Evolutionary conservation across 1,139 yeast species (phyloP).

Genomic region (Yamadazyma dendronema): DNA sequence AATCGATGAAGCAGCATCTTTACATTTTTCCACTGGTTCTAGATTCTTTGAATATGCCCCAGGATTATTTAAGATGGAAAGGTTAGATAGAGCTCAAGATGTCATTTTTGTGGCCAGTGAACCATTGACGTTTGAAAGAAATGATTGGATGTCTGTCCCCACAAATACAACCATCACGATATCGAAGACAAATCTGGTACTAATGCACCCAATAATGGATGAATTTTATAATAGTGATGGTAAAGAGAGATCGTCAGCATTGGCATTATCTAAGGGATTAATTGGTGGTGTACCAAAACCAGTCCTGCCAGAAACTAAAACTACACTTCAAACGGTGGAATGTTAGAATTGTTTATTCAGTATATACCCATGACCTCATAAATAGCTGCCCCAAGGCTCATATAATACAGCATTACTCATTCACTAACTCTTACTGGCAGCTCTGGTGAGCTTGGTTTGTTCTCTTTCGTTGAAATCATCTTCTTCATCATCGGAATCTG

Average conservation of each 20-base stretch:
- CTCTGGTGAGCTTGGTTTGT: slow-evolving; percentile 32
- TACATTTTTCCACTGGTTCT: slow-evolving; percentile 93
- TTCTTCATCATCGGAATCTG: slow-evolving; percentile 31
- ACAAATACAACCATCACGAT: slow-evolving; percentile 87
- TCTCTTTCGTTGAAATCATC: slow-evolving; percentile 23
- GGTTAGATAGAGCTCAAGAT: slow-evolving; percentile 88
- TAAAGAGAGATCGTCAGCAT: slow-evolving; percentile 67
- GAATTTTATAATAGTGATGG: slow-evolving; percentile 74
- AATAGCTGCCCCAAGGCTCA: slow-evolving; percentile 1
- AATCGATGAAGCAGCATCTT: slow-evolving; percentile 93
- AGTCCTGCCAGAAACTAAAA: neutral
- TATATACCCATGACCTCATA: slow-evolving; percentile 5
- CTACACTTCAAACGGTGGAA: neutral
- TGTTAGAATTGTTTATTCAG: slow-evolving; percentile 2
- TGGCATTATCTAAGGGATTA: slow-evolving; percentile 88
- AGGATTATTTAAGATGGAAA: slow-evolving; percentile 89
- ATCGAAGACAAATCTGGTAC: slow-evolving; percentile 72
- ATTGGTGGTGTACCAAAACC: slow-evolving; percentile 60
- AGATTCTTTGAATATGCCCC: slow-evolving; percentile 87
- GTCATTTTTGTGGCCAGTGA: slow-evolving; percentile 96
- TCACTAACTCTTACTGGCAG: slow-evolving; percentile 28
- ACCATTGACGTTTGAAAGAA: slow-evolving; percentile 92
- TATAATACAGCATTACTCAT: slow-evolving; percentile 1
- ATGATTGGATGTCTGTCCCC: slow-evolving; percentile 97
- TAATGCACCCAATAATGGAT: slow-evolving; percentile 87